A percentile compares a stretch with the other conserved stretches of the same genome.
phyloP scores from a whole-genome alignment of 768 basidiomycete species.

The Leucocoprinus sp. region DNA sequence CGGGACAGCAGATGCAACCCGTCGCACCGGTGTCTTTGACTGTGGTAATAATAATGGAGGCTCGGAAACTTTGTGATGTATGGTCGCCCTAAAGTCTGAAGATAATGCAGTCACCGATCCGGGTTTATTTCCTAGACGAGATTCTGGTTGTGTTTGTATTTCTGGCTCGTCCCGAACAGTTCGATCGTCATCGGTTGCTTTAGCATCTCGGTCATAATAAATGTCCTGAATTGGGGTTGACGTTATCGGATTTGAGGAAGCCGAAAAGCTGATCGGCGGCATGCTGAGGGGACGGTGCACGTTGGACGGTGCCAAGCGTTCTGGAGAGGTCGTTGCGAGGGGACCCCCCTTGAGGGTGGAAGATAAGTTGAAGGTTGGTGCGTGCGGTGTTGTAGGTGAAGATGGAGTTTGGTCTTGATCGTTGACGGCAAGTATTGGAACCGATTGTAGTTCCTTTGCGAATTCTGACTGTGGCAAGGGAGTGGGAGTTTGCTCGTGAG shows the following conservation, averaged over 20 bases:
- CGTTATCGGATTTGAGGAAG: no score
- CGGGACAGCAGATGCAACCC: conserved; percentile 22
- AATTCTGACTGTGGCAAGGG: no score
- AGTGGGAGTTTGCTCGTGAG: no score
- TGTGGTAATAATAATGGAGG: conserved; percentile 8
- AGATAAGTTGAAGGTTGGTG: neutral
- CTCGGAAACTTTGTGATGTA: conserved; percentile 48
- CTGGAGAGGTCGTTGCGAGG: conserved; percentile 8
- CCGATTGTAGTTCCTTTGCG: no score
- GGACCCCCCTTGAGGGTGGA: neutral
- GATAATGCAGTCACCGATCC: conserved; percentile 14
- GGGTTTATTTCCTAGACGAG: no score
- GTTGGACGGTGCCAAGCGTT: neutral
- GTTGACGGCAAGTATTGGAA: no score
- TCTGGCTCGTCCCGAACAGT: no score
- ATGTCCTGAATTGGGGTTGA: conserved; percentile 19
- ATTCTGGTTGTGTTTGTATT: no score
- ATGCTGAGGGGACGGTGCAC: conserved; percentile 26
- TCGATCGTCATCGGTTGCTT: neutral
- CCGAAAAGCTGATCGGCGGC: no score
- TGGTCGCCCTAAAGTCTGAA: conserved; percentile 41
- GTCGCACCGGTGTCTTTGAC: conserved; percentile 9
- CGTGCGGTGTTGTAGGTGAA: conserved; percentile 7
- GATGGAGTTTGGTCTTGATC: neutral
- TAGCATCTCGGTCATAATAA: neutral